Evolutionary conservation across 768 basidiomycete genomes (phyloP), one percentile per base, ranked within the genome.

Genomic region (Austroboletus festivus): DNA sequence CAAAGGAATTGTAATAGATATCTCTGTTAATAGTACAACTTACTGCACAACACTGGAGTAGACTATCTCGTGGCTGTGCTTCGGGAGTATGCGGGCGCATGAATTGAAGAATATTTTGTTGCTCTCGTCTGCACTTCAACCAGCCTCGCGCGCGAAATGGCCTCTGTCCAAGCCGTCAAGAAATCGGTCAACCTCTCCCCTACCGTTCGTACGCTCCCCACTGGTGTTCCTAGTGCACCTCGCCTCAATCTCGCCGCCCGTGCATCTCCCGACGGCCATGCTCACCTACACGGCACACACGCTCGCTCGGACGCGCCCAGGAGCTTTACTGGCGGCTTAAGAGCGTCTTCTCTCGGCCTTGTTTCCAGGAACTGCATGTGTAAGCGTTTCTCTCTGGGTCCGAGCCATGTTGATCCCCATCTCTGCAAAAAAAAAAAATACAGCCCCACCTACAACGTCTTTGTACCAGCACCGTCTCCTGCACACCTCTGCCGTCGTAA

Each of bases 131-230:
- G 15, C 31, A 33, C 11, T 37, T 37, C 46, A 47, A 28, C 38
- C 26, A 33, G 10, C 15, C 4, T 42, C 47, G 38, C 34, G 38
- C 47, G 31, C 34, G 34, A 49, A 38, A 87, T 87, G 83, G 81
- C 84, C 65, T 72, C 83, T 58, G 73, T 85, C 67, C 78, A 83
- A 65, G 82, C 78, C 73, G 75, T 81, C 60, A 89, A 85, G 85
- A 91, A 84, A 73, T 85, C 86, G 54, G 73, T 91, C 61, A 89
- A 82, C 69, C 73, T 95, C 54, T 69, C 86, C 28, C 89, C 93
- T 49, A 90, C 91, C 28, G 82, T 89, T 55, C 81, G 88, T 62
- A 74, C 82, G 6, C 80, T 89, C 49, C 77, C 93, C 38, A 83
- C 79, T 28, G 94, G 94, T 51, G 77, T 93, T 13, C 94, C 94